Evolutionary conservation across 208 protist species (phyloP), one percentile per base, ranked within the genome.

Genomic region (Trypanosoma lewisi): DNA sequence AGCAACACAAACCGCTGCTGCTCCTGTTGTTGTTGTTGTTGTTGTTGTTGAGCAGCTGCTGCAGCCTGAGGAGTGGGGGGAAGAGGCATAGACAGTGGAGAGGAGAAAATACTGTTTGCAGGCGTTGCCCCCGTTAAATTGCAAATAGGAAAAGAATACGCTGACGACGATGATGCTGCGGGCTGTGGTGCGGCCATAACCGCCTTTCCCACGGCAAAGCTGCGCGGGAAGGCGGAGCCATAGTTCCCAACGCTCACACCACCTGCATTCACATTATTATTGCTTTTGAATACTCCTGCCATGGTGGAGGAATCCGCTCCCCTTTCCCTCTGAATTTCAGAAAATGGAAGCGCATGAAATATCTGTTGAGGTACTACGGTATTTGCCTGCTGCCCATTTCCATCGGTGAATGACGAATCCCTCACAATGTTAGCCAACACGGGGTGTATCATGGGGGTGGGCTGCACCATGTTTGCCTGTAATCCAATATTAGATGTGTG

Each of bases 11-110:
- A 41, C 16, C 61, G 30, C 19, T 53, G 39, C 54, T 58, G 57
- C 27, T 59, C 2, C 34, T 73, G 57, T 39, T 54, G 31, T 19
- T 73, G 58, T 19, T 51, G 58, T 51, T 72, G 66, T 41, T 28
- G 36, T 36, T 53, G 42, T 23, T 45, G 66, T 27, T 49, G 44
- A 31, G 51, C 53, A 21, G 50, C 39, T 31, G 63, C 4, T 1
- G 51, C 19, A 48, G 51, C 4, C 12, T 27, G n/a, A 55, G 45
- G 16, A 56, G 65, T 37, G 33, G 3, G 11, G 42, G 36, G n/a
- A n/a, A n/a, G n/a, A n/a, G n/a, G n/a, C n/a, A n/a, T n/a, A n/a
- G n/a, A n/a, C n/a, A n/a, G n/a, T n/a, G n/a, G n/a, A n/a, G n/a
- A n/a, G n/a, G n/a, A 39, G 36, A 12, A 39, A 39, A 39, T 12